phyloP scores from a whole-genome alignment of 2,329 filamentous ascomycete species.

The Cordyceps cicadae region DNA sequence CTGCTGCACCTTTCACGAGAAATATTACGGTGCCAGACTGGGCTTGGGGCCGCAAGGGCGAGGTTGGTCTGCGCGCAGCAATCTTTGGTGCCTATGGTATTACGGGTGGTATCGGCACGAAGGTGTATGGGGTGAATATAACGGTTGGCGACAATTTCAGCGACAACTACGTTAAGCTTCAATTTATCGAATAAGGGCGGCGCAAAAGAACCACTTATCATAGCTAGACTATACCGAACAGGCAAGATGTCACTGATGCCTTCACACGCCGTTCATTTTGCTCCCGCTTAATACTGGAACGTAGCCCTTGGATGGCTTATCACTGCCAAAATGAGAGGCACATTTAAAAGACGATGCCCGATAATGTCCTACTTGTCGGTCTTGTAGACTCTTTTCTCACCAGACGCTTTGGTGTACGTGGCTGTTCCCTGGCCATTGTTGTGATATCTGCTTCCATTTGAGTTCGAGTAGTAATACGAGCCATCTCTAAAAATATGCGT shows the following conservation, averaged over 20 bases:
- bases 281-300: too few species aligned
- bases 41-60: neutral
- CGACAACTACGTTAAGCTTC: neutral
- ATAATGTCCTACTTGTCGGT: neutral
- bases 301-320: too few species aligned
- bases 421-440: constrained; percentile 50
- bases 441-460: constrained; percentile 61
- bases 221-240: neutral
- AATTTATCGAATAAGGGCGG: neutral
- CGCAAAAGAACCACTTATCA: neutral
- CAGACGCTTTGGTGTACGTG: constrained; percentile 50
- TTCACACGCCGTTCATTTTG: too few species aligned
- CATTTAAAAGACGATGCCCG: neutral
- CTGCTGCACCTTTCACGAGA: neutral
- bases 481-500: constrained; percentile 37
- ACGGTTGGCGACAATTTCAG: neutral
- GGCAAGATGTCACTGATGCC: neutral
- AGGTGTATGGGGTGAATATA: neutral
- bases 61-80: neutral
- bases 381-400: too few species aligned
- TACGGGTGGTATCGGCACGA: neutral
- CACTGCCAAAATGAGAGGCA: too few species aligned
- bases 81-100: neutral
- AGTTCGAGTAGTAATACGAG: constrained; percentile 67
- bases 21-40: neutral